phyloP scores from a whole-genome alignment of 306 rosid genomes.

The Macrotyloma uniflorum region DNA sequence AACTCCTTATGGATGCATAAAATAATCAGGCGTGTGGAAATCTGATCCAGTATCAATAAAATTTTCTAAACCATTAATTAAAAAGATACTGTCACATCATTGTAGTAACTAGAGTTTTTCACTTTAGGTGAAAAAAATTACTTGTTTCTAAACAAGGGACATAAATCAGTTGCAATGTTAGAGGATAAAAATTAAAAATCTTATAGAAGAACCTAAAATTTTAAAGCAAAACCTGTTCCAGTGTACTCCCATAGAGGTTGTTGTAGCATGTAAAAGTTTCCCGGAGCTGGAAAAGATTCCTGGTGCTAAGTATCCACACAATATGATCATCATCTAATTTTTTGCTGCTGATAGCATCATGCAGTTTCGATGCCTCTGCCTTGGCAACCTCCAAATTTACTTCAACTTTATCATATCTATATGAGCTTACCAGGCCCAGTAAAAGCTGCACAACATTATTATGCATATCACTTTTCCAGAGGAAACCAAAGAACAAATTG shows the following conservation, averaged over 20 bases:
- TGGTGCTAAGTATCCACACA: slow-evolving; percentile 75
- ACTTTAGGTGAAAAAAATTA: background rate
- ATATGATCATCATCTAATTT: slow-evolving; percentile 63
- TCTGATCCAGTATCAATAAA: background rate
- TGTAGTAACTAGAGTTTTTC: background rate
- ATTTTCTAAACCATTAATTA: background rate
- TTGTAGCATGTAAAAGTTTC: slow-evolving; percentile 75
- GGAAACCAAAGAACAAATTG: background rate
- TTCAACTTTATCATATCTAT: slow-evolving; percentile 68
- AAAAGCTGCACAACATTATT: slow-evolving; percentile 61
- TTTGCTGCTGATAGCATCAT: slow-evolving; percentile 67
- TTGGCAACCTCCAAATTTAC: slow-evolving; percentile 58
- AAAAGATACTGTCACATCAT: background rate
- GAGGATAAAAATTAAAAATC: background rate
- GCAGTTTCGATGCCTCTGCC: slow-evolving; percentile 65
- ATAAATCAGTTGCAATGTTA: background rate
- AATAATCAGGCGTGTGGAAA: background rate
- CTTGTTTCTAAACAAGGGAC: background rate
- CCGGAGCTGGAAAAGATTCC: slow-evolving; percentile 83
- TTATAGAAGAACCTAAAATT: background rate
- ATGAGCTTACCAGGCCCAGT: slow-evolving; percentile 77
- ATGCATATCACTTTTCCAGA: slow-evolving; percentile 22
- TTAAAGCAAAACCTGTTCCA: slow-evolving; percentile 64
- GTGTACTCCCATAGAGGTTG: slow-evolving; percentile 55
- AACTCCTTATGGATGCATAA: background rate